These are phyloP conservation scores for Babesia ovata DNA, from an alignment of 169 alveolate genomes.

Conservation along the genomic window DNA sequence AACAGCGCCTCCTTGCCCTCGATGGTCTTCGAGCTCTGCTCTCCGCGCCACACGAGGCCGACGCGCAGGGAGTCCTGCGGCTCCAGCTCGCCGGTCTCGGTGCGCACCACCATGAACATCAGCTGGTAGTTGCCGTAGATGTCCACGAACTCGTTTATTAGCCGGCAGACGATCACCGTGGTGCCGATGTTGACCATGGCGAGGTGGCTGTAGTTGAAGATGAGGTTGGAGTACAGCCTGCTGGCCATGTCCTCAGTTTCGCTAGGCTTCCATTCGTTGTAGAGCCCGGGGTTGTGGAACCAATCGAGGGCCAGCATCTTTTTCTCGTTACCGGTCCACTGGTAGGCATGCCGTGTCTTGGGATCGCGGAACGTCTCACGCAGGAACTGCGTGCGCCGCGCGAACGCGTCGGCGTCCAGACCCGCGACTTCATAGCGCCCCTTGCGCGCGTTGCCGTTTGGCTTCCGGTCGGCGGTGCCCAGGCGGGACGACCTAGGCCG, in stretches of 20 bases:
- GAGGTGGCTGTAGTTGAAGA: conserved; percentile 60
- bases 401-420: conserved; percentile 59
- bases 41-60: conserved; percentile 52
- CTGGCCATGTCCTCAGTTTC: conserved; percentile 65
- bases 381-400: conserved; percentile 49
- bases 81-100: conserved; percentile 23
- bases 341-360: conserved; percentile 50
- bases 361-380: conserved; percentile 62
- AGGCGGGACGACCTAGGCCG: conserved; percentile 23
- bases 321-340: conserved; percentile 64
- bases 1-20: not conserved
- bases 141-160: conserved; percentile 48
- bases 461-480: conserved; percentile 20
- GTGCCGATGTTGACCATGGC: conserved; percentile 64
- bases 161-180: conserved; percentile 38
- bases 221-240: conserved; percentile 52
- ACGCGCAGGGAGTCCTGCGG: conserved; percentile 44
- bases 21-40: conserved; percentile 26
- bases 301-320: conserved; percentile 65
- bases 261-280: conserved; percentile 55
- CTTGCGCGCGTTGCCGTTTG: conserved; percentile 1
- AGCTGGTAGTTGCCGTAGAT: conserved; percentile 57
- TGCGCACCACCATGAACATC: conserved; percentile 39
- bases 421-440: conserved; percentile 17
- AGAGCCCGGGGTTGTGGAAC: conserved; percentile 58